A percentile compares a stretch with the other conserved stretches of the same genome.
These are phyloP conservation scores for Trametes coccinea DNA, from an alignment of 768 basidiomycete species.

Conservation along the genomic window DNA sequence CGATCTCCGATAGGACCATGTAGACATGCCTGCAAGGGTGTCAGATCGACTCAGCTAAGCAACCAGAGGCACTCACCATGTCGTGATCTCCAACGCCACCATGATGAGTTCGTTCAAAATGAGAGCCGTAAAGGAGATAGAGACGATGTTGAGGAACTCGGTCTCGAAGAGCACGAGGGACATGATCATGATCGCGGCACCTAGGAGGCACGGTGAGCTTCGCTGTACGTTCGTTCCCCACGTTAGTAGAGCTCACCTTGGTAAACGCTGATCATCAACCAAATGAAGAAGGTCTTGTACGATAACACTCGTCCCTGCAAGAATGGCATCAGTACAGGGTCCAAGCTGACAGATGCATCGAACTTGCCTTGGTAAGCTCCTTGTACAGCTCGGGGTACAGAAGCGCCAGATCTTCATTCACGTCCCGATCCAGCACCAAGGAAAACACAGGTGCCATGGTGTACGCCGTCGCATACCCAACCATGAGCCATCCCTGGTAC, in stretches of 20 bases:
- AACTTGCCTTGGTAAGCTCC: constrained; percentile 87
- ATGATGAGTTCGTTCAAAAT: constrained; percentile 97
- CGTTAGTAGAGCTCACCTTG: constrained; percentile 60
- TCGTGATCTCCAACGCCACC: constrained; percentile 97
- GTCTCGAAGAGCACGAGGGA: constrained; percentile 95
- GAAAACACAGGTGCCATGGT: constrained; percentile 99
- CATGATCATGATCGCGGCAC: constrained; percentile 98
- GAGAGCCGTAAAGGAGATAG: constrained; percentile 96
- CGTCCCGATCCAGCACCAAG: constrained; percentile 91
- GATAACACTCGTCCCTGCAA: constrained; percentile 86
- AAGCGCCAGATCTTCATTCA: constrained; percentile 92
- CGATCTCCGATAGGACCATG: constrained; percentile 91
- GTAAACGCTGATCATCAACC: constrained; percentile 97
- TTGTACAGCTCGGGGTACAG: constrained; percentile 98
- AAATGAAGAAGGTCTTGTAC: constrained; percentile 98
- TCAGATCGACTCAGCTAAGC: background rate
- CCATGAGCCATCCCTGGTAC: constrained; percentile 98
- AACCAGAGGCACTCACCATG: constrained; percentile 60
- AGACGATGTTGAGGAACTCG: constrained; percentile 96
- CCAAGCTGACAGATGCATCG: background rate
- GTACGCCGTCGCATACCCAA: constrained; percentile 93
- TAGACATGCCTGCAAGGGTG: constrained; percentile 73
- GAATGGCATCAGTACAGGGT: background rate
- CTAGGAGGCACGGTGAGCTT: constrained; percentile 38
- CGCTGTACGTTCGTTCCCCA: background rate